These are phyloP conservation scores for Metroxylon sagu DNA, from an alignment of 176 grass and related monocot genomes.

Conservation along the genomic window DNA sequence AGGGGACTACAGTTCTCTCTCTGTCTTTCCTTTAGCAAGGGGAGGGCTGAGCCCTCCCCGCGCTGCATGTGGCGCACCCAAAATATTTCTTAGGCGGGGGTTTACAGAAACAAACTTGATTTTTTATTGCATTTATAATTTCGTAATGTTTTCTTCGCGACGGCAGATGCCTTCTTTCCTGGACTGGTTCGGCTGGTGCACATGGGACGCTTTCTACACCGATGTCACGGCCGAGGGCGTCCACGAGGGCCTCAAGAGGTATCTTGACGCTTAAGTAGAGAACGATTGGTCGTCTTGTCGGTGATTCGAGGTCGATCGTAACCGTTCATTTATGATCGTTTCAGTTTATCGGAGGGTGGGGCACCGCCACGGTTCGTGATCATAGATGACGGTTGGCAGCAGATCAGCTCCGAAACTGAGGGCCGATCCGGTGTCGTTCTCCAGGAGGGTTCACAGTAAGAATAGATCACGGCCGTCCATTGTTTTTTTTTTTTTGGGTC, in stretches of 20 bases:
- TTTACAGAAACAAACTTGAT: too few species aligned
- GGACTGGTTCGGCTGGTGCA: slow-evolving; percentile 93
- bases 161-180: slow-evolving; percentile 52
- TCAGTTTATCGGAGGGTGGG: slow-evolving; percentile 50
- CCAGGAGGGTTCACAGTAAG: slow-evolving; percentile 77
- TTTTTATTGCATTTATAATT: too few species aligned
- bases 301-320: background rate
- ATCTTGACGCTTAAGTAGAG: background rate
- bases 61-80: too few species aligned
- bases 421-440: slow-evolving; percentile 14
- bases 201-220: slow-evolving; percentile 95
- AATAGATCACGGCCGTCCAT: background rate
- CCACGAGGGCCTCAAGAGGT: slow-evolving; percentile 47
- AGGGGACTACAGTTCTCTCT: too few species aligned
- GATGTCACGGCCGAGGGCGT: slow-evolving; percentile 65
- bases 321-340: background rate
- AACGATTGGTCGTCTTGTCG: too few species aligned
- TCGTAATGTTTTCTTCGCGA: background rate
- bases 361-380: slow-evolving; percentile 70
- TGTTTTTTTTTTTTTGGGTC: background rate
- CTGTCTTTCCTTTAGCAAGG: too few species aligned
- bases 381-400: slow-evolving; percentile 81
- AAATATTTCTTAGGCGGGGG: too few species aligned
- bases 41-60: too few species aligned
- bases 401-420: slow-evolving; percentile 46